Conservation (phyloP, 768 basidiomycete genomes). For the Agaricus blazei region DNA sequence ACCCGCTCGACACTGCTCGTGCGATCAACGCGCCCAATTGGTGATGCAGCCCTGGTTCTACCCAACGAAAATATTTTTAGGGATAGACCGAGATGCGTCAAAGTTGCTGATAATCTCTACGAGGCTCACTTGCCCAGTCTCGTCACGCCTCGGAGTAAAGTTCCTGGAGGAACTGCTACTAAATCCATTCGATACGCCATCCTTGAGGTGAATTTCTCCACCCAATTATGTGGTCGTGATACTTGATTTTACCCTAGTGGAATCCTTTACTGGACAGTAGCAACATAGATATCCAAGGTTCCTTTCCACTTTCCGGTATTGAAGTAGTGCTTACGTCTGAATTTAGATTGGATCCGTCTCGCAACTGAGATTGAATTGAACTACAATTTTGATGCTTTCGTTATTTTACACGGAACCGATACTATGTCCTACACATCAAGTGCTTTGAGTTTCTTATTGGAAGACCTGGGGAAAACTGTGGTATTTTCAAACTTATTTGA, state of each 20-base stretch:
- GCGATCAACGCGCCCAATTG: conserved; percentile 67
- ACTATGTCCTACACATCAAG: conserved; percentile 90
- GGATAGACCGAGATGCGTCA: conserved; percentile 35
- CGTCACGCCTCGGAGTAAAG: conserved; percentile 69
- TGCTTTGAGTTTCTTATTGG: conserved; percentile 85
- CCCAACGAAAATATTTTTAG: conserved; percentile 17
- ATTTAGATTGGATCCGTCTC: conserved; percentile 82
- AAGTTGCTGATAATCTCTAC: conserved; percentile 59
- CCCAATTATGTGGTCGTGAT: conserved; percentile 8
- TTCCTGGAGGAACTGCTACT: conserved; percentile 51
- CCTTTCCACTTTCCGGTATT: conserved; percentile 5
- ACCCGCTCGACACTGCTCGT: conserved; percentile 47
- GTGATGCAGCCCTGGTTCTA: conserved; percentile 32
- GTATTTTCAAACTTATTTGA: conserved; percentile 30
- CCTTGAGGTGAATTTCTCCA: conserved; percentile 52
- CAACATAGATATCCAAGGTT: conserved; percentile 80
- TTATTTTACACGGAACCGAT: conserved; percentile 87
- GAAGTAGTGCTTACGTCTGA: background rate
- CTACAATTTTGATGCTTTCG: conserved; percentile 88
- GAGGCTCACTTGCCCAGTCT: conserved; percentile 72
- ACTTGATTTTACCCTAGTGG: conserved; percentile 49
- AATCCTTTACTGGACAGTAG: conserved; percentile 84
- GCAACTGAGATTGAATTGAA: conserved; percentile 92
- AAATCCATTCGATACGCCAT: conserved; percentile 85
- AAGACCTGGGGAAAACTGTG: conserved; percentile 90